Evolutionary conservation across 176 grass and related monocot species (phyloP), one percentile per base, ranked within the genome.

Genomic region (Phoenix dactylifera): DNA sequence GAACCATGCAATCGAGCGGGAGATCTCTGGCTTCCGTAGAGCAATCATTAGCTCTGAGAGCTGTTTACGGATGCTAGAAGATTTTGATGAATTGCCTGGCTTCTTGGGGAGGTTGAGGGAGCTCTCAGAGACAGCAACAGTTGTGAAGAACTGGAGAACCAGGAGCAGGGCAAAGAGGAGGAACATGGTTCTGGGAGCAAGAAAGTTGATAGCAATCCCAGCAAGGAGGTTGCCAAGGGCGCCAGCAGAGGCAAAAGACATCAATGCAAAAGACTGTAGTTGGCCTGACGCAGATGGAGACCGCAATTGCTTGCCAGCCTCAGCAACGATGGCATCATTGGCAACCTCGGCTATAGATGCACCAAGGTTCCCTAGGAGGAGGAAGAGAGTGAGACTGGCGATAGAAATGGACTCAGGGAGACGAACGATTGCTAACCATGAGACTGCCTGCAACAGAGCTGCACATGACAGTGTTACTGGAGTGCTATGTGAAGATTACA

Each of bases 331-430:
- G 70, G 93, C 93, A 72, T 92, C 93, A 78, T 98, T 98, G 28
- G 93, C 93, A 66, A 98, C 93, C 81, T 98, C 93, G 68, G 78
- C 86, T 76, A 92, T 81, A 57, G 94, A 92, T 25, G 94, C 87
- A 32, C 94, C 94, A 52, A 98, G 86, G 72, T 98, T 98, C 73
- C 94, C 85, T 24, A 98, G 79, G 15, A 98, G 88, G 79, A 98
- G 94, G 62, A 98, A 83, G 25, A 89, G 26, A 25, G 88, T 89
- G 68, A 98, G 73, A 50, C 64, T 30, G 1, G 76, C 53, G 64
- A 98, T 55, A 51, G 94, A 86, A 70, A 89, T 82, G 49, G 71
- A 80, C 16, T 24, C 74, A 3, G 84, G 75, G 72, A 86, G 88
- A 24, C 77, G 60, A 15, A 76, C 84, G 64, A 98, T 92, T 55